Evolutionary conservation across 768 basidiomycete genomes (phyloP).

Genomic region (Tylopilus vinaceipallidus): DNA sequence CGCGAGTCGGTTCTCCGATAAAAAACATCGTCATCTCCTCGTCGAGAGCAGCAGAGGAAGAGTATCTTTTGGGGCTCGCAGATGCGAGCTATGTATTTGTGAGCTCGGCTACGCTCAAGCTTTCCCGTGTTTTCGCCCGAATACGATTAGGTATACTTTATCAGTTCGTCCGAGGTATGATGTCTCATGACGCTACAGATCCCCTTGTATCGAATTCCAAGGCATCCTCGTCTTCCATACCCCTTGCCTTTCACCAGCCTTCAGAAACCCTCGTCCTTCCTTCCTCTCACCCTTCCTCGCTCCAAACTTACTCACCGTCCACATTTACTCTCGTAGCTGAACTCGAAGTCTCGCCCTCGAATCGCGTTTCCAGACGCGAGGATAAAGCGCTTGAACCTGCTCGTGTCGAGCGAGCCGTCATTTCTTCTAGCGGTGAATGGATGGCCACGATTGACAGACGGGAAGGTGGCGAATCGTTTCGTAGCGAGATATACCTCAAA

Average conservation of each 20-base stretch:
- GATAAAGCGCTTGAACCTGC: constrained; percentile 74
- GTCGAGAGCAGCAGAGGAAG: constrained; percentile 60
- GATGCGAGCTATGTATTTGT: constrained; percentile 84
- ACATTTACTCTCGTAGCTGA: constrained; percentile 75
- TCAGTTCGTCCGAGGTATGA: neutral
- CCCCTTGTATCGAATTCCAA: constrained; percentile 32
- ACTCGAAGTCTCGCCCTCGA: constrained; percentile 91
- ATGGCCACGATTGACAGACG: constrained; percentile 88
- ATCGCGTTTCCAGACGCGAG: constrained; percentile 80
- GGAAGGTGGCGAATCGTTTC: constrained; percentile 62
- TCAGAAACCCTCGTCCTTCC: constrained; percentile 82
- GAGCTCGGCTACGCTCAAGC: constrained; percentile 65
- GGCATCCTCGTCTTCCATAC: constrained; percentile 45
- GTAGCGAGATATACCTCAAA: constrained; percentile 77
- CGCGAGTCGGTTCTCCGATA: constrained; percentile 87
- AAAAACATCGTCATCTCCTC: constrained; percentile 61
- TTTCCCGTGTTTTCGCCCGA: constrained; percentile 70
- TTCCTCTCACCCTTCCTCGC: constrained; percentile 92
- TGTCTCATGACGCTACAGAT: constrained; percentile 28
- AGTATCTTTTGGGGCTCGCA: constrained; percentile 78
- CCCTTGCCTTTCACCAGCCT: constrained; percentile 71
- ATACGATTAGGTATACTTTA: constrained; percentile 68
- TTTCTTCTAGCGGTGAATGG: constrained; percentile 78
- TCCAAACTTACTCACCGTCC: constrained; percentile 83
- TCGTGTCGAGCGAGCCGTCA: constrained; percentile 64